Evolutionary conservation across 148 eudicot species (phyloP).

Genomic region (Arbutus unedo): DNA sequence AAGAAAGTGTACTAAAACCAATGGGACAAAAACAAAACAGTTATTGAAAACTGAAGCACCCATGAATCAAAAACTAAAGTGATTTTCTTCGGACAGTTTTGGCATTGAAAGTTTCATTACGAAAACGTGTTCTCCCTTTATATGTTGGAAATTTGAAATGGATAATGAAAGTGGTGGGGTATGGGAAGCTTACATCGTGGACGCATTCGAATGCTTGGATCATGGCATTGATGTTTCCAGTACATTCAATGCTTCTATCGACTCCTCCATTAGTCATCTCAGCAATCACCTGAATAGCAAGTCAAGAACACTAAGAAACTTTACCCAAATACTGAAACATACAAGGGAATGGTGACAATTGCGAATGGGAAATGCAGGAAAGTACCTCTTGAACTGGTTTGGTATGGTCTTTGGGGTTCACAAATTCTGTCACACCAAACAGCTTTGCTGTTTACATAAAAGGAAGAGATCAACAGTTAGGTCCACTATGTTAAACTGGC

Average conservation of each 20-base stretch:
- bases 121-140: too few species aligned
- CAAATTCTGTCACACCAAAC: conserved; percentile 68
- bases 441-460: conserved; percentile 44
- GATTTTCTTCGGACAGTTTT: too few species aligned
- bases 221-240: conserved; percentile 64
- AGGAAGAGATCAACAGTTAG: too few species aligned
- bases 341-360: background rate
- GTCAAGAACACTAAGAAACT: background rate
- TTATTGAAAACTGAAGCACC: too few species aligned
- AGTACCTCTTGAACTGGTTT: conserved; percentile 61
- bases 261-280: conserved; percentile 79
- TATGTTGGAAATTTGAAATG: too few species aligned
- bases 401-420: conserved; percentile 60
- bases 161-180: background rate
- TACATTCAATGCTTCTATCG: conserved; percentile 63
- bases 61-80: too few species aligned
- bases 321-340: background rate
- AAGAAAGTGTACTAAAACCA: too few species aligned
- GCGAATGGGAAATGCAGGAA: background rate
- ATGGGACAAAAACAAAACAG: too few species aligned
- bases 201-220: conserved; percentile 88
- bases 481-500: too few species aligned
- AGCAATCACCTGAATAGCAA: conserved; percentile 35
- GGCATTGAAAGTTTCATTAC: too few species aligned
- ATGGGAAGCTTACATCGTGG: conserved; percentile 61